A percentile compares a stretch with the other conserved stretches of the same genome.
Conservation (phyloP, 495 filamentous ascomycete species). For the Delitschia confertaspora region DNA sequence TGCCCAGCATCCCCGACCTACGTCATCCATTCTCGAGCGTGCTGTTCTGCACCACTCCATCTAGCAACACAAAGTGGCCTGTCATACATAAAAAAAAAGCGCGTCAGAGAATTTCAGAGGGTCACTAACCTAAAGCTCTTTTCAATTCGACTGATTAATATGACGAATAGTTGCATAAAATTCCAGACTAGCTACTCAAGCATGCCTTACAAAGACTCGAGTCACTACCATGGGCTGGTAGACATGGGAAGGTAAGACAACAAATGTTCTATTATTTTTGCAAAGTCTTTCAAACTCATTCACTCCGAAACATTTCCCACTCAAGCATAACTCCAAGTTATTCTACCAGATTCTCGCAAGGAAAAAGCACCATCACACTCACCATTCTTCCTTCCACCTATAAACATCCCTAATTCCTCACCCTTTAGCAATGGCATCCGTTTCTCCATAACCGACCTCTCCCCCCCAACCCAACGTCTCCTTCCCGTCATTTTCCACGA, state of each 20-base stretch:
- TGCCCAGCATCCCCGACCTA: no score
- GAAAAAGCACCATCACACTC: neutral
- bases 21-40: no score
- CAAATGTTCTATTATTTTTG: neutral
- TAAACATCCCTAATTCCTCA: slow-evolving; percentile 1
- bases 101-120: no score
- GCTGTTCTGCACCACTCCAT: no score
- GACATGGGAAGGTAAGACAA: slow-evolving; percentile 28
- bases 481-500: slow-evolving; percentile 70
- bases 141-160: no score
- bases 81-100: no score
- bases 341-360: neutral
- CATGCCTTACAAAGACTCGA: no score
- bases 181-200: no score
- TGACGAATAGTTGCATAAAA: no score
- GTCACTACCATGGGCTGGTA: slow-evolving; percentile 26
- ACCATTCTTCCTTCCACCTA: neutral
- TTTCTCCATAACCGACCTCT: slow-evolving; percentile 78
- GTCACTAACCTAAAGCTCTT: no score
- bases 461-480: slow-evolving; percentile 58
- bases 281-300: neutral
- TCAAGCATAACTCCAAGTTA: neutral
- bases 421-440: slow-evolving; percentile 81
- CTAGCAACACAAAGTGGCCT: no score
- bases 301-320: no score